These are phyloP conservation scores for Dalechampia spathulata DNA, from an alignment of 441 rosid genomes.

Conservation along the genomic window DNA sequence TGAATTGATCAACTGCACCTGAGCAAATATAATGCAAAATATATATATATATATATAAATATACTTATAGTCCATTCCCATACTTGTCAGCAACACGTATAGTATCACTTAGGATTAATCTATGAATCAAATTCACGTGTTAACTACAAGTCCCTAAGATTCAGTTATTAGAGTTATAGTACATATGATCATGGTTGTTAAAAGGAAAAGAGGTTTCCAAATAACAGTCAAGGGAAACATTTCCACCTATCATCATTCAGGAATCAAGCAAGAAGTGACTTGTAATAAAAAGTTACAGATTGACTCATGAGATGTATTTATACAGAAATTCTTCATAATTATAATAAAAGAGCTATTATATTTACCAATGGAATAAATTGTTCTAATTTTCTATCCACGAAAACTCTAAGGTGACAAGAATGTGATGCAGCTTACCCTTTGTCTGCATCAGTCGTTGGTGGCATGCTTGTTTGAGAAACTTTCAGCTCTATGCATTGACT, in stretches of 20 bases:
- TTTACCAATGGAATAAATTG: neutral
- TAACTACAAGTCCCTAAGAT: too few species aligned
- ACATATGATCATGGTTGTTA: neutral
- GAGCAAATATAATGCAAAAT: too few species aligned
- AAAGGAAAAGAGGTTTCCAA: neutral
- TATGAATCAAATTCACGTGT: too few species aligned
- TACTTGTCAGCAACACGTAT: too few species aligned
- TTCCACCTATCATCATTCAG: neutral
- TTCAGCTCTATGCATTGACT: conserved; percentile 36
- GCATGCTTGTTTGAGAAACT: conserved; percentile 26
- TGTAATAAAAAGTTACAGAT: neutral
- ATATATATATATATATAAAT: too few species aligned
- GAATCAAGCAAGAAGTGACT: neutral
- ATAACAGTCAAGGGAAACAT: neutral
- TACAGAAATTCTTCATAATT: neutral
- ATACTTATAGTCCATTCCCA: too few species aligned
- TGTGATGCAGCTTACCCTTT: conserved; percentile 34
- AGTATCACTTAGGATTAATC: too few species aligned
- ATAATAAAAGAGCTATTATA: neutral
- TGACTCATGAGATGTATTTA: neutral
- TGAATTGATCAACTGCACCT: too few species aligned
- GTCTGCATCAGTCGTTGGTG: conserved; percentile 20
- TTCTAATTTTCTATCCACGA: neutral
- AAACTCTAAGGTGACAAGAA: neutral
- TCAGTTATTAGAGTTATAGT: neutral